Base-by-base conservation (phyloP, 2,329 filamentous ascomycete genomes). In the Colletotrichum sp. region DNA sequence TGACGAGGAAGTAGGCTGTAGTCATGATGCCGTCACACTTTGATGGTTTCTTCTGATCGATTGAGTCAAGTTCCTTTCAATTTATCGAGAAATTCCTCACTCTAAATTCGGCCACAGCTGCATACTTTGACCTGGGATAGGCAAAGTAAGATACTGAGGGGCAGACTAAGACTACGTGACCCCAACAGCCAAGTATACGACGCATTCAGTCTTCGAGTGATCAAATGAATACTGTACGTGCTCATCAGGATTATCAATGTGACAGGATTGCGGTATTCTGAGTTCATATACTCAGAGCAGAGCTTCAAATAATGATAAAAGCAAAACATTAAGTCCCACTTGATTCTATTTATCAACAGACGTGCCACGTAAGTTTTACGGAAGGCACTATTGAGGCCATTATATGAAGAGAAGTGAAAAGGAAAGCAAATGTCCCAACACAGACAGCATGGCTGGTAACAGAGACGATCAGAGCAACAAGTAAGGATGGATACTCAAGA, bases 51-150 rank as follows among this genome's bases (percentile, higher is more conserved):
- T 43, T 18, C 38, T 43, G 38, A 18, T n/a, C 6, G 3, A 43
- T 3, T 3, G 38, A n/a, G 18, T 6, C 38, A 2, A n/a, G 5
- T 6, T 2, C 8, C 16, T 16, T 9, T 9, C 36, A n/a, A 0
- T 43, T 18, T 43, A 1, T 43, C 36, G 38, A n/a, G 38, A 18
- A 38, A n/a, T 10, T 6, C 9, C 18, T n/a, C 3, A 3, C 38
- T 43, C 16, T 43, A 0, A 10, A 43, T 43, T 43, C 18, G 0
- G 18, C 18, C 8, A 10, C 38, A 2, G 16, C 38, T 43, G 18
- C 38, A n/a, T n/a, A 43, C 6, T n/a, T 1, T n/a, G 38, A 43
- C 18, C n/a, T 43, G 38, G 6, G 0, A 43, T n/a, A 43, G 8
- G 3, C 16, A n/a, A 43, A 10, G 5, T n/a, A 5, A 5, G 18